Evolutionary conservation across 805 yeast species (phyloP).

Genomic region (Candida rishiriensis): DNA sequence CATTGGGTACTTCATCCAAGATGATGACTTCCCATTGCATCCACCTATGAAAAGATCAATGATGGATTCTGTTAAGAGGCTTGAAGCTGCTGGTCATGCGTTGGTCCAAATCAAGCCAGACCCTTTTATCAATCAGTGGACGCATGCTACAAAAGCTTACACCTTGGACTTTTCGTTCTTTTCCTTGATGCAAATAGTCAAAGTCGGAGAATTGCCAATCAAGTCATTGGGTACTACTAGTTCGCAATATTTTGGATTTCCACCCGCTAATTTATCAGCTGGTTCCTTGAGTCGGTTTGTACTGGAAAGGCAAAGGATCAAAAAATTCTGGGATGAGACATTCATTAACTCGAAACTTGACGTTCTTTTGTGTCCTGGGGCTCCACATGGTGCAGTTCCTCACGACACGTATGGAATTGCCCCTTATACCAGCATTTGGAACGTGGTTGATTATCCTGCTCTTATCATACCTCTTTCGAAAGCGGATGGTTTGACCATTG

Average conservation of each 20-base stretch:
- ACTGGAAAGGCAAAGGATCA: background rate
- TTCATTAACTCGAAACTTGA: slow-evolving; percentile 8
- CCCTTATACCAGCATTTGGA: slow-evolving; percentile 17
- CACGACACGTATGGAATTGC: slow-evolving; percentile 16
- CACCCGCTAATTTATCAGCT: slow-evolving; percentile 4
- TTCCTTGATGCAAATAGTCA: background rate
- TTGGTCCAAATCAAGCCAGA: slow-evolving; percentile 30
- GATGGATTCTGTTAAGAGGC: slow-evolving; percentile 23
- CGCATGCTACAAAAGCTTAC: background rate
- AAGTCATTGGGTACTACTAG: slow-evolving; percentile 2
- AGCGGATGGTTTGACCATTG: slow-evolving; percentile 26
- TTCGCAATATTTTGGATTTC: slow-evolving; percentile 5
- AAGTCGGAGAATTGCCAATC: slow-evolving; percentile 8
- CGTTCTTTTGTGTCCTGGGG: slow-evolving; percentile 13
- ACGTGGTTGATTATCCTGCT: slow-evolving; percentile 30
- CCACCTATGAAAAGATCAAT: slow-evolving; percentile 51
- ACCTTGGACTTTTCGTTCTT: background rate
- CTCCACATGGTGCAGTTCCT: slow-evolving; percentile 14
- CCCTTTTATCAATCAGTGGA: background rate
- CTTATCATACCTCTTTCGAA: slow-evolving; percentile 40
- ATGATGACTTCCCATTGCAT: slow-evolving; percentile 49
- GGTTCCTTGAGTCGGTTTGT: background rate
- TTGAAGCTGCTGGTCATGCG: slow-evolving; percentile 40
- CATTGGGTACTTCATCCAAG: slow-evolving; percentile 49
- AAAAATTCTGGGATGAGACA: slow-evolving; percentile 5